A percentile compares a stretch with the other conserved stretches of the same genome.
phyloP scores from a whole-genome alignment of 2,329 filamentous ascomycete genomes.

The Chaetomiaceae sp. region DNA sequence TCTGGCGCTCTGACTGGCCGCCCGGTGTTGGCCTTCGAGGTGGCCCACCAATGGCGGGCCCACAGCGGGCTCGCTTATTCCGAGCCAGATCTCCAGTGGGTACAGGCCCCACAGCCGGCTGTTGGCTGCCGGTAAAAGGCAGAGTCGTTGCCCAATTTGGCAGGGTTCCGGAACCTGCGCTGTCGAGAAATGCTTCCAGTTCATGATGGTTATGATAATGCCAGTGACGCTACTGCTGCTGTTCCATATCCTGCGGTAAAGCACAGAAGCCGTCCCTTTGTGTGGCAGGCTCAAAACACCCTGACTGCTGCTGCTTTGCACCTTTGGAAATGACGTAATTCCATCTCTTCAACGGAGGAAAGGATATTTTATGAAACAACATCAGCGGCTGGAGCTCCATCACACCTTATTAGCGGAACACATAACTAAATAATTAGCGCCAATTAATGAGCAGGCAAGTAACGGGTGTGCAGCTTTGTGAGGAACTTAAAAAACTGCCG shows the following conservation, averaged over 20 bases:
- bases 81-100: slow-evolving; percentile 15
- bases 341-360: neutral
- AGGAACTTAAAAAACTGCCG: neutral
- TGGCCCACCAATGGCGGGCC: slow-evolving; percentile 6
- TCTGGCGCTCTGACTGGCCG: slow-evolving; percentile 12
- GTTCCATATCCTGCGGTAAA: neutral
- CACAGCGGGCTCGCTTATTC: slow-evolving; percentile 5
- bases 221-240: neutral
- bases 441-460: no score
- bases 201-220: no score
- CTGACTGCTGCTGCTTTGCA: neutral
- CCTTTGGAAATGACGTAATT: neutral
- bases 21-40: slow-evolving; percentile 6
- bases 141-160: neutral
- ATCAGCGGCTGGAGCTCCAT: neutral
- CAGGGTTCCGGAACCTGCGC: neutral
- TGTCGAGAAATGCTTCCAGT: neutral
- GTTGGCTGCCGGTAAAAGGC: slow-evolving; percentile 11
- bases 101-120: slow-evolving; percentile 4
- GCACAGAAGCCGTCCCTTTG: neutral
- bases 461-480: no score
- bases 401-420: neutral
- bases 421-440: no score
- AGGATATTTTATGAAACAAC: neutral
- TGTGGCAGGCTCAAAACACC: no score